Base-by-base conservation (phyloP, 305 asterid genomes). In the Fraxinus sp. region DNA sequence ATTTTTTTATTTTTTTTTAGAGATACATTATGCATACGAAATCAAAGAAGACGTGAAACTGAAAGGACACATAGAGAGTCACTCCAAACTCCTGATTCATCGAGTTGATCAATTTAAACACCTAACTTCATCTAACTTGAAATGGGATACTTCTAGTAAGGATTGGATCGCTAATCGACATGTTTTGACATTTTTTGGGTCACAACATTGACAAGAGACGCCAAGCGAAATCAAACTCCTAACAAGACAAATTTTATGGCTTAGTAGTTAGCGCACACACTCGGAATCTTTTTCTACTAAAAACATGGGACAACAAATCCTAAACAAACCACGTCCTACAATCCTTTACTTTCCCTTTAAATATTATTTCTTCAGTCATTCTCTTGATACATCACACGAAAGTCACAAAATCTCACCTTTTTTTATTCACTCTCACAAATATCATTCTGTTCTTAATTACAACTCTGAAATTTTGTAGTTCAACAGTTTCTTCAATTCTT, bases 401-500 rank as follows among this genome's bases (percentile, higher is more conserved):
- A 68, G 14, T 68, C 5, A 28, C 75, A 68, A 68, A 72, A 33
- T 72, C 28, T 9, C 46, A 72, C 11, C 7, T n/a, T 72, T 16
- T 72, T 66, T 4, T 46, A 1, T 39, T 39, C 13, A 68, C 22
- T 66, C 36, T 4, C 39, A 5, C 75, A 68, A 68, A 68, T 16
- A 68, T 68, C 75, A 28, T 68, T 30, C 2, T 33, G 46, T 33
- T 70, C 76, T 70, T 70, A 3, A 28, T 66, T 11, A 24, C 37
- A 32, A 28, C 76, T 70, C 76, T 13, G 22, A 14, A 70, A 70
- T 28, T 74, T 28, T 68, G 89, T 86, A 75, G 90, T 79, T 87
- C 85, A 87, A 87, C 92, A 52, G 81, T 70, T 84, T 82, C 62
- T 81, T 18, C 75, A 37, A 20, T 68, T 46, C 28, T 79, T 32